These are phyloP conservation scores for Calophaca sinica DNA, from an alignment of 306 rosid species.

Conservation along the genomic window DNA sequence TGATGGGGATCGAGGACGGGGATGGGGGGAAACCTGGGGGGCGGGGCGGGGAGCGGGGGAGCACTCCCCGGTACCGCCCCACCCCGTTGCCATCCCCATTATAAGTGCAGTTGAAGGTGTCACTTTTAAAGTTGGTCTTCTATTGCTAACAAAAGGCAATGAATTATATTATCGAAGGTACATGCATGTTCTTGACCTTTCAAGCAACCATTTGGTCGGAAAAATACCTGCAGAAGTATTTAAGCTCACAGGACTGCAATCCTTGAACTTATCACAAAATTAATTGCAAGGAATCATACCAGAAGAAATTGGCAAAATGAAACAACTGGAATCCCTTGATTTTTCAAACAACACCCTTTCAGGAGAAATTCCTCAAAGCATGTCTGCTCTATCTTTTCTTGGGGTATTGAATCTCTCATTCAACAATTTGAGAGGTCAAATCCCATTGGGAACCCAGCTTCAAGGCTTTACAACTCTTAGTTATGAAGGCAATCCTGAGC, in stretches of 20 bases:
- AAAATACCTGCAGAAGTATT: conserved; percentile 7
- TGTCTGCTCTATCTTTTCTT: conserved; percentile 36
- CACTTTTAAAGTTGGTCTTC: accelerated
- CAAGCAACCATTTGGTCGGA: conserved; percentile 2
- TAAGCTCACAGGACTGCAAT: neutral
- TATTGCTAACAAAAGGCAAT: neutral
- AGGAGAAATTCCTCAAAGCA: conserved; percentile 44
- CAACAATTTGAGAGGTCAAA: conserved; percentile 43
- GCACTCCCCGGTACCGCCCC: too few relatives aligned
- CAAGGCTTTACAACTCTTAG: conserved; percentile 8
- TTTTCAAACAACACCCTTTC: conserved; percentile 37
- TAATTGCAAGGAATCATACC: neutral
- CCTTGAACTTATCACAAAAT: conserved; percentile 44
- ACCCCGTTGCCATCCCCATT: too few relatives aligned
- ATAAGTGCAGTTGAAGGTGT: accelerated
- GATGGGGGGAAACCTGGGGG: too few relatives aligned
- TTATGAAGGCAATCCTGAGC: conserved; percentile 34
- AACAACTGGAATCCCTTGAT: conserved; percentile 49
- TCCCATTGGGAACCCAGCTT: conserved; percentile 41
- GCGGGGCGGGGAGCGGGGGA: too few relatives aligned
- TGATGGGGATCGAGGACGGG: too few relatives aligned
- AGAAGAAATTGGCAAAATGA: conserved; percentile 29
- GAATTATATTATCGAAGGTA: accelerated
- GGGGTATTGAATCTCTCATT: conserved; percentile 43
- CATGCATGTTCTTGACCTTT: conserved; percentile 13